Conservation (phyloP, 306 rosid genomes). For the Oemleria cerasiformis region DNA sequence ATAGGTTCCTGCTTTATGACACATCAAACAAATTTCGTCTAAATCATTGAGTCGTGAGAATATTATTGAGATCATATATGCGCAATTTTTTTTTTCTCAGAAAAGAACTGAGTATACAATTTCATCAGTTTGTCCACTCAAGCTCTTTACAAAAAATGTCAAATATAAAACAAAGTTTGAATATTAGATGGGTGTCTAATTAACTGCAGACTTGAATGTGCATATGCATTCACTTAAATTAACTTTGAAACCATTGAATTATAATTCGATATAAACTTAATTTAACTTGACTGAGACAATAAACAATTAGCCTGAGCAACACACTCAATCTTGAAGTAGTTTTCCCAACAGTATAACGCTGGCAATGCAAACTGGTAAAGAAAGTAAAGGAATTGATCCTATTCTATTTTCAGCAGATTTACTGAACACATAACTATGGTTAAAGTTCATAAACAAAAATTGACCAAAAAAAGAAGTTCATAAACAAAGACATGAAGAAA, state of each 20-base stretch:
- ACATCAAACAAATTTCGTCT: background rate
- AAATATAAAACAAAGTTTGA: background rate
- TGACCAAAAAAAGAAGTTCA: background rate
- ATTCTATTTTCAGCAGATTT: background rate
- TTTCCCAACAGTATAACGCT: background rate
- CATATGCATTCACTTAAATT: background rate
- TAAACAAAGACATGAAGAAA: background rate
- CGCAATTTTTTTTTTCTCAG: background rate
- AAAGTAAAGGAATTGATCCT: background rate
- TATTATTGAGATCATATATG: too few species aligned
- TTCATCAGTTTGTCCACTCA: background rate
- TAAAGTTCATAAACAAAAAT: background rate
- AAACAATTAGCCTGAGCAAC: background rate
- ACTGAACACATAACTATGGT: background rate
- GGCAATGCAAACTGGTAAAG: background rate
- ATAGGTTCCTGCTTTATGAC: background rate
- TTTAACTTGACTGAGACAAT: background rate
- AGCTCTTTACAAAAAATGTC: too few species aligned
- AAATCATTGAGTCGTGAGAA: background rate
- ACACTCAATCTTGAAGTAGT: background rate
- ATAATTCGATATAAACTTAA: background rate
- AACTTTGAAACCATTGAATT: background rate
- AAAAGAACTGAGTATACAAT: background rate
- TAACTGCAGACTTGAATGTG: background rate
- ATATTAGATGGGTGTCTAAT: background rate